A percentile compares a stretch with the other conserved stretches of the same genome.
Conservation (phyloP, 2,329 filamentous ascomycete species). For the Phialocephala subalpina region DNA sequence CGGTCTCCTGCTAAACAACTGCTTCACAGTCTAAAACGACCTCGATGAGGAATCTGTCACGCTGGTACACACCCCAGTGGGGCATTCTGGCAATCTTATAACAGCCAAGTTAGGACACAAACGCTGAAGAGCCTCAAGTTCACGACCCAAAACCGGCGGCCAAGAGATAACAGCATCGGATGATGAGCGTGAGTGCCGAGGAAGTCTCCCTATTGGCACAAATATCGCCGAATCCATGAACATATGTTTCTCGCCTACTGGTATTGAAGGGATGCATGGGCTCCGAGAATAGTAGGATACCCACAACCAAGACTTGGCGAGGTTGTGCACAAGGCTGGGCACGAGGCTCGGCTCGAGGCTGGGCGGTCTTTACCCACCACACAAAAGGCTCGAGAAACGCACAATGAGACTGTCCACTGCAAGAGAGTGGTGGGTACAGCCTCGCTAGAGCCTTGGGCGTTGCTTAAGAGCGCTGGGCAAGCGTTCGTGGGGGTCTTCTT, state of each 20-base stretch:
- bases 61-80: constrained; percentile 24
- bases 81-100: constrained; percentile 19
- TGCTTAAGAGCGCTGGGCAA: constrained; percentile 12
- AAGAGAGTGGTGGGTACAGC: not conserved
- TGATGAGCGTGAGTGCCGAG: constrained; percentile 12
- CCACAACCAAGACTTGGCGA: constrained; percentile 23
- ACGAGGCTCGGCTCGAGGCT: constrained; percentile 21
- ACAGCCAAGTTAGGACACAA: constrained; percentile 32
- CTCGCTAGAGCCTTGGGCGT: not conserved
- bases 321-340: constrained; percentile 29
- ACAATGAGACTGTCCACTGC: constrained; percentile 1
- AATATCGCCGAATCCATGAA: constrained; percentile 18
- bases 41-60: constrained; percentile 15
- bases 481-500: constrained; percentile 4
- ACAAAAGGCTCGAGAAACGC: not conserved
- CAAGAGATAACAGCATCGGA: constrained; percentile 30
- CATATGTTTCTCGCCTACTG: constrained; percentile 22
- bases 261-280: not conserved
- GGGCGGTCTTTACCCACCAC: constrained; percentile 6
- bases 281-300: constrained; percentile 22
- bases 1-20: constrained; percentile 22
- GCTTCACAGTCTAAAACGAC: constrained; percentile 29
- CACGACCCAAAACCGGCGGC: constrained; percentile 20
- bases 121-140: constrained; percentile 28
- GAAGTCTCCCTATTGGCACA: constrained; percentile 27